Evolutionary conservation across 129 eudicot genomes (phyloP).

Genomic region (Helichrysum umbraculigerum): DNA sequence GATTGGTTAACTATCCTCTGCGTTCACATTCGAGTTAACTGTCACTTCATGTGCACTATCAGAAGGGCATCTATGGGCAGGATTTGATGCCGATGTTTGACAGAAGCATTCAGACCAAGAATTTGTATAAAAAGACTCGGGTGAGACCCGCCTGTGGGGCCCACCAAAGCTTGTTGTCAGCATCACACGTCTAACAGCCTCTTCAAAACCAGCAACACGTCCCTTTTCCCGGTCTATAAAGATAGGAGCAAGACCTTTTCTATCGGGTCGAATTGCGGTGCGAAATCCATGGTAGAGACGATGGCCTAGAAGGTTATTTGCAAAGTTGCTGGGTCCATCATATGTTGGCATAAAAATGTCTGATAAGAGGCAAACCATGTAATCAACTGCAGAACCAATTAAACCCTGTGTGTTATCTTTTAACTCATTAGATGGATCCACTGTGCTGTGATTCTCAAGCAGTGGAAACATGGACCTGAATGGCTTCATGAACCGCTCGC

Average conservation of each 20-base stretch:
- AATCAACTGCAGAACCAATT: slow-evolving; percentile 94
- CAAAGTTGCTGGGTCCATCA: slow-evolving; percentile 97
- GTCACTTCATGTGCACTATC: slow-evolving; percentile 26
- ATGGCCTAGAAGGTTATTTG: slow-evolving; percentile 92
- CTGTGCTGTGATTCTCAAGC: slow-evolving; percentile 80
- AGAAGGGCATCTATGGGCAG: slow-evolving; percentile 78
- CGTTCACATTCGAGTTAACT: slow-evolving; percentile 33
- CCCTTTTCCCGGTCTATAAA: slow-evolving; percentile 87
- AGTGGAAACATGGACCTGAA: slow-evolving; percentile 80
- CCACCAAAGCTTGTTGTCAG: slow-evolving; percentile 79
- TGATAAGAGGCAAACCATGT: slow-evolving; percentile 96
- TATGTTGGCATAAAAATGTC: slow-evolving; percentile 98
- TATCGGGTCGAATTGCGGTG: slow-evolving; percentile 78
- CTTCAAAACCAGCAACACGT: slow-evolving; percentile 67
- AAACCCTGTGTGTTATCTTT: slow-evolving; percentile 63
- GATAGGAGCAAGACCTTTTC: slow-evolving; percentile 91
- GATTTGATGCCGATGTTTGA: slow-evolving; percentile 57
- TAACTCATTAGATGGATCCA: slow-evolving; percentile 73
- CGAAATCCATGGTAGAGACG: slow-evolving; percentile 92
- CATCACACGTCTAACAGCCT: slow-evolving; percentile 79
- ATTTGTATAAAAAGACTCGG: slow-evolving; percentile 92
- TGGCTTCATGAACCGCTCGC: slow-evolving; percentile 94
- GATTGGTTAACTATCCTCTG: slow-evolving; percentile 23
- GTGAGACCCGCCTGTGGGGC: slow-evolving; percentile 78
- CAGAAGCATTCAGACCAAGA: slow-evolving; percentile 99